Evolutionary conservation across 352 stramenopile species (phyloP).

Genomic region (Globisporangium polare): DNA sequence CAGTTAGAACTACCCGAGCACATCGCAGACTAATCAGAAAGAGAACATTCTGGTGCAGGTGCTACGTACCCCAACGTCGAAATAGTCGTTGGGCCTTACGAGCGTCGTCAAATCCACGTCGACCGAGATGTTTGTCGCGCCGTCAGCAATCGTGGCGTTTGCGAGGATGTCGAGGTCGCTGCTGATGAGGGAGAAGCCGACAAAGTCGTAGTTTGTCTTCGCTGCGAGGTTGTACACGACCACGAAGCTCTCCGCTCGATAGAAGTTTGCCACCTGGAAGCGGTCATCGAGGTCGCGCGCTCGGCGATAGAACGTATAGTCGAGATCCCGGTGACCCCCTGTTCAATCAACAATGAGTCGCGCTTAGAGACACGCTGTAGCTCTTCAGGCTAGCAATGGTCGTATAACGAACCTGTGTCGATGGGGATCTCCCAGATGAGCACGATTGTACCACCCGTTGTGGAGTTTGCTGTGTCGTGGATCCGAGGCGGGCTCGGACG

Average conservation of each 20-base stretch:
- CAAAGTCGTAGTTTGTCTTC: conserved; percentile 50
- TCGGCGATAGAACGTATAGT: conserved; percentile 38
- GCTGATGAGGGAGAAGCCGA: conserved; percentile 28
- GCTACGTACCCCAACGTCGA: conserved; percentile 48
- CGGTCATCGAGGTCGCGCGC: conserved; percentile 11
- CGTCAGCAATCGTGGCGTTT: conserved; percentile 21
- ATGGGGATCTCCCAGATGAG: conserved; percentile 32
- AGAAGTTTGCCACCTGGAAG: conserved; percentile 27
- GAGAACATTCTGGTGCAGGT: background rate
- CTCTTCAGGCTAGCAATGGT: background rate
- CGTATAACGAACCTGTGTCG: conserved; percentile 29
- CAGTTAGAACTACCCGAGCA: background rate
- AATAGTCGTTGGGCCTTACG: conserved; percentile 15
- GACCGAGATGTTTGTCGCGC: conserved; percentile 23
- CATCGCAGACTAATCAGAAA: too few relatives aligned
- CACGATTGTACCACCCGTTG: conserved; percentile 36
- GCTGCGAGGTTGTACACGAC: conserved; percentile 31
- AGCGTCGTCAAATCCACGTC: conserved; percentile 5
- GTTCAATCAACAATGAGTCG: background rate
- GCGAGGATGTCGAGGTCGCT: conserved; percentile 5
- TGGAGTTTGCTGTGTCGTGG: background rate
- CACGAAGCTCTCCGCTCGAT: conserved; percentile 4
- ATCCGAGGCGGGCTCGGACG: conserved; percentile 40
- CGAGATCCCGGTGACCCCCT: conserved; percentile 30
- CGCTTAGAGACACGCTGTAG: background rate